phyloP scores from a whole-genome alignment of 208 protist species.

The Trypanosoma cruzi region DNA sequence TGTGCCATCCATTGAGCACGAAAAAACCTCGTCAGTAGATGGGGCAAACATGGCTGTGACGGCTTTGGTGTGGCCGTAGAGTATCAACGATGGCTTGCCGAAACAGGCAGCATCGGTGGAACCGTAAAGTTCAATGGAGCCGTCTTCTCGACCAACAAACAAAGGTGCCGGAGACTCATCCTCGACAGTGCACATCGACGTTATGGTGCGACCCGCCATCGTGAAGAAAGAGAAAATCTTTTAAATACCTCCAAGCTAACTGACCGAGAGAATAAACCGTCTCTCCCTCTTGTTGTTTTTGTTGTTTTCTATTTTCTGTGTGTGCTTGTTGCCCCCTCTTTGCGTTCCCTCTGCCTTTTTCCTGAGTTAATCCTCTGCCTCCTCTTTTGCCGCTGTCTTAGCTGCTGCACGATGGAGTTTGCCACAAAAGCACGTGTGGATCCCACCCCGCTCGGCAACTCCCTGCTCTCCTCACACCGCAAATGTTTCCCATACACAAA shows the following conservation, averaged over 20 bases:
- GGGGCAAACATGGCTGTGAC: constrained; percentile 62
- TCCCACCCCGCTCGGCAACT: not conserved
- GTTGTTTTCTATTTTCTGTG: too few relatives aligned
- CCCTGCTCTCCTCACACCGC: not conserved
- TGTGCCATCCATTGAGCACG: constrained; percentile 75
- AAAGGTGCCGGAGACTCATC: constrained; percentile 44
- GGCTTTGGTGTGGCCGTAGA: constrained; percentile 61
- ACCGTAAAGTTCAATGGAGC: constrained; percentile 72
- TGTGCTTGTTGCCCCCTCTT: too few relatives aligned
- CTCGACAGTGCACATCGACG: constrained; percentile 48
- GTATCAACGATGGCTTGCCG: constrained; percentile 45
- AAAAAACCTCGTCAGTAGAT: constrained; percentile 51
- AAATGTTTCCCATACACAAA: not conserved
- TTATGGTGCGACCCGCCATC: constrained; percentile 43
- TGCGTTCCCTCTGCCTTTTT: too few relatives aligned
- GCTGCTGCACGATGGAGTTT: not conserved
- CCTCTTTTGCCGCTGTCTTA: not conserved
- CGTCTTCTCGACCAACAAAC: constrained; percentile 77
- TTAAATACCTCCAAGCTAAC: not conserved
- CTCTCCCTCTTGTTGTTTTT: too few relatives aligned
- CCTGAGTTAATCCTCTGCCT: too few relatives aligned
- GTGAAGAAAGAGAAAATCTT: not conserved
- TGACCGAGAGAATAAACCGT: too few relatives aligned
- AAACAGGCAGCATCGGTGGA: constrained; percentile 54
- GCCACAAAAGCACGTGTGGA: not conserved